Evolutionary conservation across 139 green algal genomes (phyloP), one percentile per base, ranked within the genome.

Genomic region (Volvox reticuliferus): DNA sequence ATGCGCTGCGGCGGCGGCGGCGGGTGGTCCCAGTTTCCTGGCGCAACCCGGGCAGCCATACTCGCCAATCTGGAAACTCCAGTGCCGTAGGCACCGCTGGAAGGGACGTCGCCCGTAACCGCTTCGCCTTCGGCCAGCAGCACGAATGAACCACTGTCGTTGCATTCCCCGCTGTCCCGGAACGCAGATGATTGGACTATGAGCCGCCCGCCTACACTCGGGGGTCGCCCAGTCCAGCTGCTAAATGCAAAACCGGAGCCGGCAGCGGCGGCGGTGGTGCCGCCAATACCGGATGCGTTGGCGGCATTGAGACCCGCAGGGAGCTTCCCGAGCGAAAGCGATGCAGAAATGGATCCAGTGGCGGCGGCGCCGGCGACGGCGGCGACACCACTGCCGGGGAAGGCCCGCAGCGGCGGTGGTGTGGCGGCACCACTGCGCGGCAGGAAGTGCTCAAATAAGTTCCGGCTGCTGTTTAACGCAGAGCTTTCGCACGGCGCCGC

Each of bases 291-390:
- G 22, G 71, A 79, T 2, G 22, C 22, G 75, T 81, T 24, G 30
- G 32, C 75, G 30, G 75, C 32, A 35, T 0, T 1, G 32, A 55
- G 75, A 20, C 32, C 75, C 17, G 75, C 33, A 17, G 75, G 33
- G 32, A 81, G 75, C 75, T 55, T 81, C 21, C 75, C 75, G 13
- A 81, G 75, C 75, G 75, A 81, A 33, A 81, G 75, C 30, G 75
- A 81, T 20, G 24, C 32, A 20, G 75, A 81, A 2, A 55, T 61
- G 75, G 78, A 35, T 13, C 28, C 78, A 1, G 21, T 44, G 12
- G 12, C n/a, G 28, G 78, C 24, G 37, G 37, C 36, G 26, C 16
- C 37, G 78, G 16, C 32, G 33, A 5, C 78, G n/a, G 16, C 76
- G 55, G 36, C 24, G 37, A 16, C 35, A 22, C 3, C 37, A 44